Base-by-base conservation (phyloP, 164 flowering plant genomes). In the Platanus orientalis region DNA sequence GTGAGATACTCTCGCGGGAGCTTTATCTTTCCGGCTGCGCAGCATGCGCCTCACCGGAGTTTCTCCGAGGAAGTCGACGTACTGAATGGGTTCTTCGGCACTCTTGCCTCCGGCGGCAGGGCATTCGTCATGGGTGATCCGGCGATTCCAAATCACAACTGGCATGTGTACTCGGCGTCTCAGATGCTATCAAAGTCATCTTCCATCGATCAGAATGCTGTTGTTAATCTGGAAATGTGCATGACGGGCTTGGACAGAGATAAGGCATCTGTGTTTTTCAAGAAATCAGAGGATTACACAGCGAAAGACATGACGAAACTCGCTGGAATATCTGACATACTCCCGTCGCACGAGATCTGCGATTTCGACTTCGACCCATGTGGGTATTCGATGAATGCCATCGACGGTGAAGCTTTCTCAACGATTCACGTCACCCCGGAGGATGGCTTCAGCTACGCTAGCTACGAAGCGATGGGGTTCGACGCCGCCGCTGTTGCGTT, bases 391-490 rank as follows among this genome's bases (percentile, higher is more conserved):
- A 90, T 90, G 96, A 90, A 90, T 32, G 80, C 82, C 2, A 76
- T 88, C 30, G 84, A 84, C 6, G 89, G 82, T 0, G 26, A 34
- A 4, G 86, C 84, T 0, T 62, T 62, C 7, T 88, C 96, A 0
- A 89, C 90, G 1, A 78, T 87, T 30, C 96, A 89, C 60, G 89
- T 89, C 23, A 89, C 96, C 19, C 96, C 96, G 1, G 96, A 90
- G 64, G 92, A 84, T 17, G 94, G 90, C 0, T 90, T 86, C 79
- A 87, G 94, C 73, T 90, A 90, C 27, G 94, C 94, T 0, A 90
- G 96, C 73, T 90, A 75, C 48, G 96, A 90, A 65, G 82, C 89
- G 6, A 62, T 70, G 65, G 91, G 89, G 21, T 73, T 78, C 48
- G 82, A 82, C 60, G 61, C 72, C 0, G 44, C 47, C 6, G 3